A percentile compares a stretch with the other conserved stretches of the same genome.
phyloP scores from a whole-genome alignment of 345 rosid species.

The Physaria fendleri region DNA sequence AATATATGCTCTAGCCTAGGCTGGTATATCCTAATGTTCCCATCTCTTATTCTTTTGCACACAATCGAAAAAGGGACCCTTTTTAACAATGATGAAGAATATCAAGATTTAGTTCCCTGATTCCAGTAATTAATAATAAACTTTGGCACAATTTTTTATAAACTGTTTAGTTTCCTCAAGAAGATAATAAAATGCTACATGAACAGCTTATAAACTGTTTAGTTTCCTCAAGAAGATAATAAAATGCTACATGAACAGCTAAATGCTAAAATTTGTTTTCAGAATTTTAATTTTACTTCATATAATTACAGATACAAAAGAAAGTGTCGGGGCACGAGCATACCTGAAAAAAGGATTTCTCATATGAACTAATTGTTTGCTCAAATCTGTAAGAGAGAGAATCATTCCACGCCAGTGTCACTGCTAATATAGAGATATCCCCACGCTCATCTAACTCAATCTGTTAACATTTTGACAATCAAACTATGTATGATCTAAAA shows the following conservation, averaged over 20 bases:
- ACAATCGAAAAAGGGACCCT: not conserved
- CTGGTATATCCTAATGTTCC: not conserved
- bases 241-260: not conserved
- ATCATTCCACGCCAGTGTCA: slow-evolving; percentile 70
- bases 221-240: not conserved
- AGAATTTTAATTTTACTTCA: not conserved
- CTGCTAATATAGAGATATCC: slow-evolving; percentile 57
- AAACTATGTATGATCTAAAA: slow-evolving; percentile 11
- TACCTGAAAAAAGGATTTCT: too few relatives aligned
- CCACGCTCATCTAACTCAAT: slow-evolving; percentile 66
- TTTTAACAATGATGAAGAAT: not conserved
- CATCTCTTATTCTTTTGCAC: not conserved
- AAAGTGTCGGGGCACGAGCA: not conserved
- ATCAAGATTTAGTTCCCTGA: not conserved
- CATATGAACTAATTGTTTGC: too few relatives aligned
- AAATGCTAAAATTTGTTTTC: not conserved
- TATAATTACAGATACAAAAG: not conserved
- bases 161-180: not conserved
- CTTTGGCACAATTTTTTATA: not conserved
- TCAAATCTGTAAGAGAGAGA: too few relatives aligned
- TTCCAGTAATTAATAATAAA: not conserved
- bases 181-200: not conserved
- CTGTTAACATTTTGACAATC: slow-evolving; percentile 37
- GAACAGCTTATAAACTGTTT: not conserved
- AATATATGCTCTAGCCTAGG: not conserved